Conservation (phyloP, 129 eudicot species). For the Saposhnikovia divaricata region DNA sequence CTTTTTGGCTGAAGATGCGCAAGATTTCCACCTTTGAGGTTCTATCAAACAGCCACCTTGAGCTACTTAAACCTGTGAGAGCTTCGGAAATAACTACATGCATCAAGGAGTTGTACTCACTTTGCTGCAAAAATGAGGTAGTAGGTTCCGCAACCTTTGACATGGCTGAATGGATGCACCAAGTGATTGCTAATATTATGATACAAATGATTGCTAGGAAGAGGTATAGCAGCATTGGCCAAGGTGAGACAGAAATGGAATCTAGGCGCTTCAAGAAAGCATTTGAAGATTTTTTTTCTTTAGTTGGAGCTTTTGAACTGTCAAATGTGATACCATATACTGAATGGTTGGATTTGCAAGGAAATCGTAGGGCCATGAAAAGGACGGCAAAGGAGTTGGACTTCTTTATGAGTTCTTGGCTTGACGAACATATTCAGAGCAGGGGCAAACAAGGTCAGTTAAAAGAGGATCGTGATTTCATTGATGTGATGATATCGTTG, state of each 20-base stretch:
- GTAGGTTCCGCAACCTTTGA: background rate
- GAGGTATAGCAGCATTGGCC: conserved; percentile 7
- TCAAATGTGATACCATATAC: conserved; percentile 17
- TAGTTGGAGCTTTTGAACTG: conserved; percentile 11
- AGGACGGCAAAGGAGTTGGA: conserved; percentile 19
- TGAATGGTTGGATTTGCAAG: conserved; percentile 24
- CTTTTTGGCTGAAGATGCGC: conserved; percentile 15
- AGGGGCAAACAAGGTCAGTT: background rate
- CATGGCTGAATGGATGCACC: background rate
- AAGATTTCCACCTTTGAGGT: conserved; percentile 18
- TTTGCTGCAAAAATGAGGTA: conserved; percentile 1
- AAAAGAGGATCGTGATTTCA: conserved; percentile 12
- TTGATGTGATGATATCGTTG: conserved; percentile 17
- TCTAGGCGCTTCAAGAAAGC: background rate
- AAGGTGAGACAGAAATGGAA: conserved; percentile 16
- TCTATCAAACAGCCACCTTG: conserved; percentile 17
- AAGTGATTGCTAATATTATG: background rate
- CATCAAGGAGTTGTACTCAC: background rate
- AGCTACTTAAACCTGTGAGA: conserved; percentile 11
- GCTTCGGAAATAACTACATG: background rate
- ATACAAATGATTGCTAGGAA: conserved; percentile 22
- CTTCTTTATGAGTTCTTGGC: conserved; percentile 6
- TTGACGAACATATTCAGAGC: conserved; percentile 15
- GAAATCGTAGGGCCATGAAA: conserved; percentile 23
- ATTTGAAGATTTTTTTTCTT: background rate